phyloP scores from a whole-genome alignment of 2,329 filamentous ascomycete genomes.

The Fusarium anthophilum region DNA sequence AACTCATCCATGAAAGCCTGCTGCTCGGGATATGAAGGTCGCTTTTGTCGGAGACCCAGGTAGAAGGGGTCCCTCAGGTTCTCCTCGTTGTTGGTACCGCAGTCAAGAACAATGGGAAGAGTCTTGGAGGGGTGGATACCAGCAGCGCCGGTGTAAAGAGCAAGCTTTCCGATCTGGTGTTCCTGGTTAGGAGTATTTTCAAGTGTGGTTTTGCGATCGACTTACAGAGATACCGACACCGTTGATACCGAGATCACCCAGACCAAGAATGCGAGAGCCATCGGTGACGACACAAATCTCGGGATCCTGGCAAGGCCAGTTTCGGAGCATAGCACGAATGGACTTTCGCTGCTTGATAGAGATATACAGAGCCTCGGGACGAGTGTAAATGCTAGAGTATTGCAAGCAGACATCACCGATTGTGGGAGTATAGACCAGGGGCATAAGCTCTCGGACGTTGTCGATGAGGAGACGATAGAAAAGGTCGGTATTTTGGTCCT shows the following conservation, averaged over 20 bases:
- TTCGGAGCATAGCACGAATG: slow-evolving; percentile 85
- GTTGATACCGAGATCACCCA: slow-evolving; percentile 95
- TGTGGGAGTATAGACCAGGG: slow-evolving; percentile 86
- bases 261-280: slow-evolving; percentile 89
- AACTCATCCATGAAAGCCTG: slow-evolving; percentile 96
- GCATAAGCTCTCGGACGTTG: slow-evolving; percentile 81
- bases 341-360: slow-evolving; percentile 94
- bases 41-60: slow-evolving; percentile 86
- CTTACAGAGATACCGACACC: slow-evolving; percentile 94
- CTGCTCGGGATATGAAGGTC: slow-evolving; percentile 80
- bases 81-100: slow-evolving; percentile 71
- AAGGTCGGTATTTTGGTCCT: slow-evolving; percentile 79
- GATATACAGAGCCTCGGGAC: slow-evolving; percentile 94
- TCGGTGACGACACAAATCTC: slow-evolving; percentile 98
- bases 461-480: slow-evolving; percentile 86
- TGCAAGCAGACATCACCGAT: slow-evolving; percentile 96
- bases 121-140: slow-evolving; percentile 92
- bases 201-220: slow-evolving; percentile 29
- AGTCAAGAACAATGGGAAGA: slow-evolving; percentile 75
- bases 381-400: slow-evolving; percentile 95
- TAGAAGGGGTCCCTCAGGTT: slow-evolving; percentile 80
- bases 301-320: slow-evolving; percentile 90
- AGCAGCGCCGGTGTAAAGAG: slow-evolving; percentile 93
- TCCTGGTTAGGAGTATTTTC: slow-evolving; percentile 29
- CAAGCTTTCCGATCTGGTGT: slow-evolving; percentile 83